Evolutionary conservation across 192 early-diverging fungal species (phyloP).

Genomic region (Radiomyces spectabilis): DNA sequence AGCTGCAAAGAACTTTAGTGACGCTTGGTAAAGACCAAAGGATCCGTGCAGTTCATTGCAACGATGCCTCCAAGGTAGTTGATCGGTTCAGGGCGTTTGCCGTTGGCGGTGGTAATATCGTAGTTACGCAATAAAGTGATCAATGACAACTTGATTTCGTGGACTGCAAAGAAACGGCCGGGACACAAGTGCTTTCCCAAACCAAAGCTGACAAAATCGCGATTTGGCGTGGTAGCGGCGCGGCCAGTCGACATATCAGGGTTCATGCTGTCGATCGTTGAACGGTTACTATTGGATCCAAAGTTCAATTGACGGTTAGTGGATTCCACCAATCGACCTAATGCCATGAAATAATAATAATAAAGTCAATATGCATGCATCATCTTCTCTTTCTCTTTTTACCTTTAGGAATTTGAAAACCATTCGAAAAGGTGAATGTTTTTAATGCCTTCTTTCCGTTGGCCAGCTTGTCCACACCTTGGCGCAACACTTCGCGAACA

Average conservation of each 20-base stretch:
- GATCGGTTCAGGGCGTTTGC: constrained; percentile 6
- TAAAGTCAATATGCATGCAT: not conserved
- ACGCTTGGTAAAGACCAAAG: constrained; percentile 4
- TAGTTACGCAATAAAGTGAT: constrained; percentile 4
- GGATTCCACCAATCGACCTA: constrained; percentile 10
- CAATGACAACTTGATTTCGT: constrained; percentile 17
- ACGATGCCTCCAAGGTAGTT: constrained; percentile 1
- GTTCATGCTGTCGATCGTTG: constrained; percentile 3
- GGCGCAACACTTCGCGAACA: constrained; percentile 16
- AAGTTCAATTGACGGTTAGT: constrained; percentile 11
- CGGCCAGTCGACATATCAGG: constrained; percentile 2
- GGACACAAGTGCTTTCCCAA: constrained; percentile 16
- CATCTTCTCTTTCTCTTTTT: no score
- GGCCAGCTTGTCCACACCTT: constrained; percentile 13
- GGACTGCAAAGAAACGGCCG: constrained; percentile 26
- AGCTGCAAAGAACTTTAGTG: no score
- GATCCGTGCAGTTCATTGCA: not conserved
- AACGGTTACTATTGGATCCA: constrained; percentile 1
- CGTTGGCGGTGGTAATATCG: constrained; percentile 3
- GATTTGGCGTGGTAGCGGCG: not conserved
- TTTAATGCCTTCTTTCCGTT: constrained; percentile 9
- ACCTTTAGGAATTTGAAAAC: constrained; percentile 16
- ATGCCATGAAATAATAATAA: not conserved
- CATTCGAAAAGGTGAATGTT: constrained; percentile 18
- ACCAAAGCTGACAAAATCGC: constrained; percentile 12